Evolutionary conservation across 2,329 filamentous ascomycete species (phyloP).

Genomic region (Fusarium odoratissimum): DNA sequence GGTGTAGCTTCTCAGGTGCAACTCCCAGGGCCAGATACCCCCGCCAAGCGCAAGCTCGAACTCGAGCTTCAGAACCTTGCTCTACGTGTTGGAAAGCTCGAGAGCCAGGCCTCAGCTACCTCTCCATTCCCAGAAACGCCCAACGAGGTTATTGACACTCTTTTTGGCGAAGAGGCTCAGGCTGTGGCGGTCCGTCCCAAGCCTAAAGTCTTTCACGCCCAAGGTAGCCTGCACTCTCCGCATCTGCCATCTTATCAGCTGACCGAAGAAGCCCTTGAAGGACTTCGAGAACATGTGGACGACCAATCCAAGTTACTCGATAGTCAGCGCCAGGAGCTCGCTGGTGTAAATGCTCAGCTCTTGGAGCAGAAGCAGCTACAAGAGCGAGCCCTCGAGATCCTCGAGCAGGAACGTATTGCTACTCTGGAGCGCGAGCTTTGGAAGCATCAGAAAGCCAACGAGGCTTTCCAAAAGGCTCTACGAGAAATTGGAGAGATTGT

Average conservation of each 20-base stretch:
- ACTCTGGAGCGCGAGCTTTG: conserved; percentile 91
- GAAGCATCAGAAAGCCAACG: conserved; percentile 98
- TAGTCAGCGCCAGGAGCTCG: conserved; percentile 86
- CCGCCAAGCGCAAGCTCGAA: conserved; percentile 83
- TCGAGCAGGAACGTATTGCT: conserved; percentile 88
- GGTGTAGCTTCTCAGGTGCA: conserved; percentile 65
- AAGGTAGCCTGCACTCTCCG: conserved; percentile 55
- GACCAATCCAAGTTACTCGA: conserved; percentile 93
- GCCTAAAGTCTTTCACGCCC: conserved; percentile 60
- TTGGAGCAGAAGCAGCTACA: conserved; percentile 87
- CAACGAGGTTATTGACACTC: conserved; percentile 76
- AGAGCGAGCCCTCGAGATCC: conserved; percentile 81
- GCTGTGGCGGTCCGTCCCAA: conserved; percentile 56
- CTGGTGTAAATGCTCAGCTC: conserved; percentile 86
- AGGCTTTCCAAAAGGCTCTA: conserved; percentile 97
- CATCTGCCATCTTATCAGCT: conserved; percentile 61
- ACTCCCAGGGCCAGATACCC: conserved; percentile 80
- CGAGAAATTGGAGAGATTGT: conserved; percentile 98
- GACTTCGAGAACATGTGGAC: conserved; percentile 89
- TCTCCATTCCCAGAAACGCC: conserved; percentile 82
- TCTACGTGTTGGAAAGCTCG: conserved; percentile 82
- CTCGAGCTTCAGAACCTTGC: conserved; percentile 83
- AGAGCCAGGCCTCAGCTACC: conserved; percentile 76
- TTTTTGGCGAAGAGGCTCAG: conserved; percentile 68
- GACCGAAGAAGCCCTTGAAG: conserved; percentile 85